Evolutionary conservation across 2,329 filamentous ascomycete genomes (phyloP).

Genomic region (Neopestalotiopsis clavispora): DNA sequence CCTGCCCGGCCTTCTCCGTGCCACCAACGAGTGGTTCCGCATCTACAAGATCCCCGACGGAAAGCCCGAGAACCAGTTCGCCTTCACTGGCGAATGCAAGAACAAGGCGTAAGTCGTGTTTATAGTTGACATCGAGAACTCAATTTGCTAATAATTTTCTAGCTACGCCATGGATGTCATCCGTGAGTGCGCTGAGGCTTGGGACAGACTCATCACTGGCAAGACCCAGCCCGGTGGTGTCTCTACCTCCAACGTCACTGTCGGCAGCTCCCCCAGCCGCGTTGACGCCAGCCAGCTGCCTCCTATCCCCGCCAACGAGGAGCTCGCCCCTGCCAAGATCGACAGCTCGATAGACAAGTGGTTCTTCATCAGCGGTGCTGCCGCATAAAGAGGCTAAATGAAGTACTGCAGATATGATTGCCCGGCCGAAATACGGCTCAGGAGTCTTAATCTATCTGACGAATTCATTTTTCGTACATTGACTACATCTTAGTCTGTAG

Average conservation of each 20-base stretch:
- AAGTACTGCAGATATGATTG: neutral
- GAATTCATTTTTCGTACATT: conserved; percentile 14
- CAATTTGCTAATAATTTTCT: conserved; percentile 22
- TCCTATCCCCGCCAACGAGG: conserved; percentile 79
- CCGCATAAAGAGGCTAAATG: conserved; percentile 64
- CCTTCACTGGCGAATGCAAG: conserved; percentile 99
- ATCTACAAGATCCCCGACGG: conserved; percentile 99
- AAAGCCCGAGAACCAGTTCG: conserved; percentile 99
- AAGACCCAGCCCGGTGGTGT: conserved; percentile 80
- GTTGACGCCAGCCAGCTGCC: conserved; percentile 72
- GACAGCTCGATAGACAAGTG: conserved; percentile 99
- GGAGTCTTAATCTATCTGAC: neutral
- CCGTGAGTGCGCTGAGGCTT: conserved; percentile 94
- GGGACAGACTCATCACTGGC: conserved; percentile 94
- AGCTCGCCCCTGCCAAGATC: conserved; percentile 84
- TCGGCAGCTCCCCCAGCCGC: conserved; percentile 75
- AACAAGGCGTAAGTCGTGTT: conserved; percentile 79
- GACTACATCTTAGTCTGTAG: neutral
- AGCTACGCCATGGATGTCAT: conserved; percentile 95
- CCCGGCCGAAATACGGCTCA: neutral
- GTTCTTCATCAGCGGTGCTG: conserved; percentile 99
- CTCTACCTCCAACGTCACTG: conserved; percentile 81
- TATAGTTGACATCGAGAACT: neutral
- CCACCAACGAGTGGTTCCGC: conserved; percentile 99
- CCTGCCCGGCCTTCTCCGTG: conserved; percentile 92